Conservation (phyloP, 352 stramenopile genomes). For the Phytophthora sansomeana region DNA sequence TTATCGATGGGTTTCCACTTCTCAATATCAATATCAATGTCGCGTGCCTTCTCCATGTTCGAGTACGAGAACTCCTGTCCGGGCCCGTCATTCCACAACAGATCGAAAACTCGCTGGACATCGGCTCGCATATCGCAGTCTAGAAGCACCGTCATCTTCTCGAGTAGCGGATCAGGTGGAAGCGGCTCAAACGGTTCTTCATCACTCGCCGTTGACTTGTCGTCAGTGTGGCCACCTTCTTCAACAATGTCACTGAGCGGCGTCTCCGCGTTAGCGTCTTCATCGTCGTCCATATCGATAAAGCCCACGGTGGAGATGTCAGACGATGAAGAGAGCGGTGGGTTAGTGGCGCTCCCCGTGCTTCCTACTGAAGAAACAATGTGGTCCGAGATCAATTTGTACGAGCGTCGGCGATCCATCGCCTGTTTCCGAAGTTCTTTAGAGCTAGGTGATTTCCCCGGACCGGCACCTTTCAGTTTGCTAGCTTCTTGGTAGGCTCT, state of each 20-base stretch:
- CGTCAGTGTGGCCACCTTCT: constrained; percentile 41
- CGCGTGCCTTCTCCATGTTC: constrained; percentile 64
- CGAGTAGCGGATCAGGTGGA: constrained; percentile 54
- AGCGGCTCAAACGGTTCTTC: constrained; percentile 72
- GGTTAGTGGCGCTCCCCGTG: constrained; percentile 5
- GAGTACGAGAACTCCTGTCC: constrained; percentile 57
- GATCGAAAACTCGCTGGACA: constrained; percentile 69
- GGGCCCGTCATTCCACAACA: constrained; percentile 68
- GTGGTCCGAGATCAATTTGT: constrained; percentile 52
- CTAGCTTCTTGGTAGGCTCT: constrained; percentile 67
- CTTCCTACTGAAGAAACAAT: constrained; percentile 26
- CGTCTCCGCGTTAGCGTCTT: constrained; percentile 23
- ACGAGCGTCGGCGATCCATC: constrained; percentile 64
- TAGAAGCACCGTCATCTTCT: constrained; percentile 71
- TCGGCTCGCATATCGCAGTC: constrained; percentile 77
- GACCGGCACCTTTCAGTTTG: constrained; percentile 23
- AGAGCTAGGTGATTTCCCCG: constrained; percentile 38
- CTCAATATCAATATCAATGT: constrained; percentile 76
- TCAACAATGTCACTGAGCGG: constrained; percentile 40
- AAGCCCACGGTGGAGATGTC: constrained; percentile 50
- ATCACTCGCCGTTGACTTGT: constrained; percentile 58
- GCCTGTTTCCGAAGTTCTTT: constrained; percentile 62
- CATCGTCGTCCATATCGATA: constrained; percentile 55
- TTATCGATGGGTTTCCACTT: constrained; percentile 59
- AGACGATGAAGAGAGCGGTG: constrained; percentile 34